Percentiles rank a stretch among this genome's conserved stretches.
phyloP scores from a whole-genome alignment of 345 rosid genomes.

The Hibiscus trionum region DNA sequence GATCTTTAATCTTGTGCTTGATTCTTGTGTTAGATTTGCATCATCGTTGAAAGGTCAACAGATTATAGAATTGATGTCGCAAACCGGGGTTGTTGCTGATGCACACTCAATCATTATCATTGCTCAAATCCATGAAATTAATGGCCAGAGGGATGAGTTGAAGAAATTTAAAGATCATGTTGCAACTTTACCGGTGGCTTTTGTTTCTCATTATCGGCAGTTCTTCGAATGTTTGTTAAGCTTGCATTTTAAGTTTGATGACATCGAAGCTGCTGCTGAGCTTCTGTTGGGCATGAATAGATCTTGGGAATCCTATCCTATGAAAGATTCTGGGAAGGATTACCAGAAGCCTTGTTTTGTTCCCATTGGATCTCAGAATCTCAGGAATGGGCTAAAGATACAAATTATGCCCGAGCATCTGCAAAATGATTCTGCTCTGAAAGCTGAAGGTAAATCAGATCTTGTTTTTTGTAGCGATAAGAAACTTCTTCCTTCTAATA shows the following conservation, averaged over 20 bases:
- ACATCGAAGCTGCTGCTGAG: slow-evolving; percentile 55
- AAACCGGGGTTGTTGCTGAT: slow-evolving; percentile 54
- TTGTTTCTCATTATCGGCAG: slow-evolving; percentile 44
- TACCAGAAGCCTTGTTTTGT: slow-evolving; percentile 35
- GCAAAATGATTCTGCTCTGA: slow-evolving; percentile 42
- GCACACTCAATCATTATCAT: slow-evolving; percentile 51
- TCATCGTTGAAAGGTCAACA: slow-evolving; percentile 66
- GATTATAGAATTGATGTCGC: slow-evolving; percentile 63
- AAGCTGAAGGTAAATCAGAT: slow-evolving; percentile 27
- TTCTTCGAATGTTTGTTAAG: slow-evolving; percentile 64
- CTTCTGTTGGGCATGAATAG: slow-evolving; percentile 45
- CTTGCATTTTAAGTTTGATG: slow-evolving; percentile 63
- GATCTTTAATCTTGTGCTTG: slow-evolving; percentile 66
- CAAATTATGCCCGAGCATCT: slow-evolving; percentile 43
- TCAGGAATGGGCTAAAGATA: slow-evolving; percentile 55
- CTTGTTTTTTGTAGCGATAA: slow-evolving; percentile 40
- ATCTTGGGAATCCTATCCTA: slow-evolving; percentile 18
- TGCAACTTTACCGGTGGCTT: slow-evolving; percentile 29
- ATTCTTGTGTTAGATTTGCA: slow-evolving; percentile 63
- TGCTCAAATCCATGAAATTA: slow-evolving; percentile 60
- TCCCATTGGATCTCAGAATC: slow-evolving; percentile 61
- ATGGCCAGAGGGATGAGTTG: slow-evolving; percentile 68
- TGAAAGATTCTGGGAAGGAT: slow-evolving; percentile 17
- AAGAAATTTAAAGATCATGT: slow-evolving; percentile 54
- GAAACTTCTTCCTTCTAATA: slow-evolving; percentile 39